Percentiles rank a stretch among this genome's conserved stretches.
Conservation (phyloP, 1,284 basidiomycete species). For the Porodaedalea pini region DNA sequence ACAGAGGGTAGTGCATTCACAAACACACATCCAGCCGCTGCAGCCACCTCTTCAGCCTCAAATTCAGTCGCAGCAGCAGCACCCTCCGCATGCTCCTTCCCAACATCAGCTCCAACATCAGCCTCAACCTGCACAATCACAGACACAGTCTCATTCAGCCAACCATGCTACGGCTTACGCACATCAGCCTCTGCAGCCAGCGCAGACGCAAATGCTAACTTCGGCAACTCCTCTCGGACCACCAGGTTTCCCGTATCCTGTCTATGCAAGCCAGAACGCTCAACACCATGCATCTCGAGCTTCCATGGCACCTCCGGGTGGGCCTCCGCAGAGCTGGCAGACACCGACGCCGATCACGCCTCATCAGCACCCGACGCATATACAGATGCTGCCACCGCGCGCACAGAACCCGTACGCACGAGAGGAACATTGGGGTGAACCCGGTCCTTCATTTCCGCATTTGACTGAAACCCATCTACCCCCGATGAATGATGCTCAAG, state of each 20-base stretch:
- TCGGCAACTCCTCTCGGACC: slow-evolving; percentile 27
- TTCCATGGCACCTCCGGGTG: slow-evolving; percentile 43
- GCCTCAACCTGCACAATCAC: slow-evolving; percentile 30
- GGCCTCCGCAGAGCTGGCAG: slow-evolving; percentile 61
- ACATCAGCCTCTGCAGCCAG: slow-evolving; percentile 21
- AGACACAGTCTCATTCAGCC: slow-evolving; percentile 24
- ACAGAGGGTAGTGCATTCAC: slow-evolving; percentile 14
- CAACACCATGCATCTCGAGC: slow-evolving; percentile 28
- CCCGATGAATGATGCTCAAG: slow-evolving; percentile 7
- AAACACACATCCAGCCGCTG: slow-evolving; percentile 23
- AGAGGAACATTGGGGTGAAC: slow-evolving; percentile 45
- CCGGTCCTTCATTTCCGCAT: slow-evolving; percentile 41
- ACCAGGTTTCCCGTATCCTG: slow-evolving; percentile 42
- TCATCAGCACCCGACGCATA: slow-evolving; percentile 52
- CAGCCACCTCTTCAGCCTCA: slow-evolving; percentile 28
- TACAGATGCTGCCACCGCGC: slow-evolving; percentile 44
- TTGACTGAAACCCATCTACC: slow-evolving; percentile 28
- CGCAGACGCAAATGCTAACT: slow-evolving; percentile 26
- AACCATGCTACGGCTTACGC: slow-evolving; percentile 7
- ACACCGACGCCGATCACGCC: slow-evolving; percentile 55
- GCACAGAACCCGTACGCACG: slow-evolving; percentile 40
- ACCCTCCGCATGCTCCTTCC: slow-evolving; percentile 20
- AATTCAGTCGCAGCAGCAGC: slow-evolving; percentile 19
- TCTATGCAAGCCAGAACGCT: slow-evolving; percentile 43
- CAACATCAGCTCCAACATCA: slow-evolving; percentile 25